These are phyloP conservation scores for Monosporozyma servazzii DNA, from an alignment of 805 yeast species.

Conservation along the genomic window DNA sequence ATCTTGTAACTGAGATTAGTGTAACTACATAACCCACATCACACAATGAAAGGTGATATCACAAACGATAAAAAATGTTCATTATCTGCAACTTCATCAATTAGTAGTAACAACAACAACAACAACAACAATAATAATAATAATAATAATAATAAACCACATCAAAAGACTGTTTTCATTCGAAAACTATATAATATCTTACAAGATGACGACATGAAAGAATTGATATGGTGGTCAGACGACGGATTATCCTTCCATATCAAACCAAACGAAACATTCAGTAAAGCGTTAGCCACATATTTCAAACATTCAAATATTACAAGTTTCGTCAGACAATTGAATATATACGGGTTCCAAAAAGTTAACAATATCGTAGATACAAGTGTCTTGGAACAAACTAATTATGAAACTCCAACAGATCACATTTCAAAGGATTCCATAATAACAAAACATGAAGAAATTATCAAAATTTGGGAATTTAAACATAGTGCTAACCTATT, in stretches of 20 bases:
- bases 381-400: background rate
- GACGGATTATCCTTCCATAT: conserved; percentile 65
- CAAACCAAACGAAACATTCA: conserved; percentile 80
- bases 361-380: conserved; percentile 29
- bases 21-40: too few species aligned
- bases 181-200: conserved; percentile 88
- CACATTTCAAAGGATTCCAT: background rate
- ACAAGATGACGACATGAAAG: conserved; percentile 62
- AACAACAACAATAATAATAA: background rate
- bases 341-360: conserved; percentile 78
- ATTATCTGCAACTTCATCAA: background rate
- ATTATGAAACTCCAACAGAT: background rate
- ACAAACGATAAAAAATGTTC: background rate
- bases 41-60: background rate
- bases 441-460: conserved; percentile 2
- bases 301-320: conserved; percentile 79
- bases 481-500: conserved; percentile 73
- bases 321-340: conserved; percentile 67
- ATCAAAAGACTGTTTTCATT: conserved; percentile 54
- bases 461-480: conserved; percentile 65
- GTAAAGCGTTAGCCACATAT: conserved; percentile 55
- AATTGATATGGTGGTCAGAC: conserved; percentile 80
- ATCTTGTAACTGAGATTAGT: too few species aligned
- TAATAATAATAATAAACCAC: background rate
- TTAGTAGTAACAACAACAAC: too few species aligned